Evolutionary conservation across 2,329 filamentous ascomycete species (phyloP), one percentile per base, ranked within the genome.

Genomic region (Fusarium compactum): DNA sequence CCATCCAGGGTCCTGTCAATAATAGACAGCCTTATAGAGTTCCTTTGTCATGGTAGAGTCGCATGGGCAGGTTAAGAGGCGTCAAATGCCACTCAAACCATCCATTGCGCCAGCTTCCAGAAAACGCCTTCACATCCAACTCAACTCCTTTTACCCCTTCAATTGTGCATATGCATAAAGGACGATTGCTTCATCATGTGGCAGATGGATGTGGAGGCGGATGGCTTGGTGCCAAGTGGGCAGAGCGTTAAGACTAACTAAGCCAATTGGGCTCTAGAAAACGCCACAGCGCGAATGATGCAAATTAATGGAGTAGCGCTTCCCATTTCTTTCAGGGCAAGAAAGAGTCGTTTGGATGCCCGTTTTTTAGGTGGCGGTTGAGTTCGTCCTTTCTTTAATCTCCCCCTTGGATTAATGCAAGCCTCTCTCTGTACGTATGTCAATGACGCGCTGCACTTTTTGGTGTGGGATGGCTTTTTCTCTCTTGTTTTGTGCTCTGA

Each of bases 211-310:
- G 57, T 56, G 53, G 53, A 30, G 29, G 34, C 25, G 24, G 22
- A 25, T 45, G 51, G 62, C 50, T 65, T 53, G n/a, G 32, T 30
- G 29, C 32, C 50, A 68, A 68, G 64, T 65, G 58, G 58, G 38
- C 44, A 15, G 15, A 52, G 30, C 32, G 24, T 27, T 52, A 8
- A 24, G 25, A 22, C 24, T 12, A 25, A 43, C 10, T 32, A 32
- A 34, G n/a, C 47, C 41, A 52, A 65, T 47, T 53, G 53, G 55
- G 6, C 57, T 63, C 46, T 56, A 45, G 43, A 60, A 65, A 38
- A 48, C 67, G 67, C 67, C 67, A 70, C 67, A 68, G 63, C 58
- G 63, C 51, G 46, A 65, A 53, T 48, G 63, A 69, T 59, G 53
- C 50, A 53, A 54, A 67, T 59, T 56, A 22, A 43, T 38, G 45